phyloP scores from a whole-genome alignment of 1,284 basidiomycete genomes.

The Marasmius oreades region DNA sequence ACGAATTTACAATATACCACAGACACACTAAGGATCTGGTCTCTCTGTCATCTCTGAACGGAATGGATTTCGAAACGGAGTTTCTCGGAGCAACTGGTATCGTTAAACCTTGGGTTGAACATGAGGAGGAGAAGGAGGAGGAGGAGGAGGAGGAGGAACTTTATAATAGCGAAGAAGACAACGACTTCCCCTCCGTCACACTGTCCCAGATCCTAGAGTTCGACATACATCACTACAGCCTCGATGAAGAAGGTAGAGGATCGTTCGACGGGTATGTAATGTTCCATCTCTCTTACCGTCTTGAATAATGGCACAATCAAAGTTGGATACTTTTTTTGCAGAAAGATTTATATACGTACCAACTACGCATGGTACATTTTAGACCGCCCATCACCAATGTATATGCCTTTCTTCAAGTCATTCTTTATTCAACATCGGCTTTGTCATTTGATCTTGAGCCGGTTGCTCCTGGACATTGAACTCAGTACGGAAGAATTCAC shows the following conservation, averaged over 20 bases:
- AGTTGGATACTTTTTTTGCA: conserved; percentile 21
- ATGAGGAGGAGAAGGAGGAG: conserved; percentile 21
- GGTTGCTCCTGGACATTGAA: conserved; percentile 28
- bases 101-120: conserved; percentile 18
- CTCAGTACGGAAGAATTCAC: conserved; percentile 38
- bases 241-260: conserved; percentile 12
- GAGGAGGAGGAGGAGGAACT: conserved; percentile 17
- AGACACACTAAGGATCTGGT: conserved; percentile 31
- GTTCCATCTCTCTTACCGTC: not conserved
- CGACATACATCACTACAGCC: conserved; percentile 38
- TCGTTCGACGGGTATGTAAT: conserved; percentile 39
- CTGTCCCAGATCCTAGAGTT: conserved; percentile 44
- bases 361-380: conserved; percentile 62
- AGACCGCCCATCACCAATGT: conserved; percentile 38
- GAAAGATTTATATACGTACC: conserved; percentile 39
- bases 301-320: not conserved
- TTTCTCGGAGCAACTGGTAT: conserved; percentile 31
- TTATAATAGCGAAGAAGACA: conserved; percentile 15
- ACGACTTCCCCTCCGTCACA: conserved; percentile 31
- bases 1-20: conserved; percentile 49
- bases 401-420: conserved; percentile 36
- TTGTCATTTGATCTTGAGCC: conserved; percentile 41
- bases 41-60: conserved; percentile 32
- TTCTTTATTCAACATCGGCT: conserved; percentile 49
- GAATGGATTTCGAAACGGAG: conserved; percentile 17